Percentiles rank a stretch among this genome's conserved stretches.
Conservation (phyloP, 179 eudicot species). For the Beta lomatogona region DNA sequence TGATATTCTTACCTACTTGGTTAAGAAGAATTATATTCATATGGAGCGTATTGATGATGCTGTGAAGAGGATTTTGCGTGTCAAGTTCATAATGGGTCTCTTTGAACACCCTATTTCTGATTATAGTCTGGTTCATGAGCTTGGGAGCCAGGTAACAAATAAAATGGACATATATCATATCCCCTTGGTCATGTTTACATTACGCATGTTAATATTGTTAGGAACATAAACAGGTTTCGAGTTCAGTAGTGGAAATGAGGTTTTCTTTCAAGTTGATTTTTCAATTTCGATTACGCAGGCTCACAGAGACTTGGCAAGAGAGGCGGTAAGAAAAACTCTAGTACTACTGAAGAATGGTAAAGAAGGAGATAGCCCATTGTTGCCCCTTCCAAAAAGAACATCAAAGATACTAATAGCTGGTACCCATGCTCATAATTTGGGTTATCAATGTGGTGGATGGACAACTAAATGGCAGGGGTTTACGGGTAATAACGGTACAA, state of each 20-base stretch:
- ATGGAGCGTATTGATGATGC: constrained; percentile 71
- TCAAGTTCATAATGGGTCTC: constrained; percentile 67
- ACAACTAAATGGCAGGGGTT: constrained; percentile 46
- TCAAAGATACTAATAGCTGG: constrained; percentile 48
- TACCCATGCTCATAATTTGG: constrained; percentile 50
- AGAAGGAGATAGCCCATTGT: constrained; percentile 32
- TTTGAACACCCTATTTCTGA: constrained; percentile 61
- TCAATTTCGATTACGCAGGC: constrained; percentile 25
- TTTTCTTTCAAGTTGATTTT: background rate
- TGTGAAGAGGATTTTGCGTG: constrained; percentile 63
- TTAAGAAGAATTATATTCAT: constrained; percentile 45
- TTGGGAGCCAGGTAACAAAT: constrained; percentile 48
- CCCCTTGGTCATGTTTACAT: background rate
- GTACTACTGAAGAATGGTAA: constrained; percentile 52
- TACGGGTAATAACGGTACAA: constrained; percentile 32
- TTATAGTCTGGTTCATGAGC: constrained; percentile 39
- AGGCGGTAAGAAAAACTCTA: constrained; percentile 50
- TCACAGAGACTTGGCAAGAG: constrained; percentile 48
- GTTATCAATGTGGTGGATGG: constrained; percentile 59
- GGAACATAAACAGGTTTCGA: too few relatives aligned
- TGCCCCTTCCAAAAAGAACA: constrained; percentile 41
- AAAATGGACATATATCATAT: background rate
- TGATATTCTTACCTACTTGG: constrained; percentile 50
- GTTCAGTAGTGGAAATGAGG: too few relatives aligned
- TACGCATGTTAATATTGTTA: too few relatives aligned